Percentiles rank a stretch among this genome's conserved stretches.
Evolutionary conservation across 768 basidiomycete genomes (phyloP).

Genomic region (Podaxis carcinomalis): DNA sequence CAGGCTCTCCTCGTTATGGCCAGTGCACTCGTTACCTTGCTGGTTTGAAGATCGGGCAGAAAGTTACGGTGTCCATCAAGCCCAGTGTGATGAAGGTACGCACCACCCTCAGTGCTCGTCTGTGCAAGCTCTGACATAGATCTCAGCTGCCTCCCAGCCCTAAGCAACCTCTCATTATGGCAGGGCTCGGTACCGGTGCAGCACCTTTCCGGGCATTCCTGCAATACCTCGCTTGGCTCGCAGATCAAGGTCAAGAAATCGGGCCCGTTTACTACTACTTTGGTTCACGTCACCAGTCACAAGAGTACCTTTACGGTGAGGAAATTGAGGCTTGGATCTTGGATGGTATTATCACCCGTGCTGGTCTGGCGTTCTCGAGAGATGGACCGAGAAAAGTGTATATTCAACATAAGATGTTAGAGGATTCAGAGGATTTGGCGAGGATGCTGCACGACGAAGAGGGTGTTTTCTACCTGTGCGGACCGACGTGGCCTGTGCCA

Average conservation of each 20-base stretch:
- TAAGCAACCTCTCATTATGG: constrained; percentile 94
- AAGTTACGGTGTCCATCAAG: constrained; percentile 96
- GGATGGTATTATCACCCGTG: constrained; percentile 79
- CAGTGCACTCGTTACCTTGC: constrained; percentile 97
- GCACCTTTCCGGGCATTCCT: constrained; percentile 99
- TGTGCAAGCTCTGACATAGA: constrained; percentile 11
- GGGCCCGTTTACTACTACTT: constrained; percentile 99
- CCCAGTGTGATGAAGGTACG: constrained; percentile 98
- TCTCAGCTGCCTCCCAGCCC: constrained; percentile 75
- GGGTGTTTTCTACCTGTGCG: constrained; percentile 94
- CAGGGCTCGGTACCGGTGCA: constrained; percentile 96
- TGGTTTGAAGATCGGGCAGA: constrained; percentile 76
- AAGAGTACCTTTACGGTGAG: constrained; percentile 96
- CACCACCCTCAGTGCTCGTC: constrained; percentile 5
- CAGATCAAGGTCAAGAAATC: constrained; percentile 68
- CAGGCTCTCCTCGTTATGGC: constrained; percentile 77
- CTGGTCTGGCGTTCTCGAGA: constrained; percentile 95
- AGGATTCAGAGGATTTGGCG: constrained; percentile 77
- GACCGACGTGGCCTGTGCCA: constrained; percentile 99
- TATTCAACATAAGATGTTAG: constrained; percentile 97
- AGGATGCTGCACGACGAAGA: constrained; percentile 66
- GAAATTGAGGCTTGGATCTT: constrained; percentile 93
- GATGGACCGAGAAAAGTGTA: constrained; percentile 93
- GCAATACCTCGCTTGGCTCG: constrained; percentile 87
- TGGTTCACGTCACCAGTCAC: constrained; percentile 90